A percentile compares a stretch with the other conserved stretches of the same genome.
phyloP scores from a whole-genome alignment of 495 filamentous ascomycete species.

The Evansstolkia leycettana region DNA sequence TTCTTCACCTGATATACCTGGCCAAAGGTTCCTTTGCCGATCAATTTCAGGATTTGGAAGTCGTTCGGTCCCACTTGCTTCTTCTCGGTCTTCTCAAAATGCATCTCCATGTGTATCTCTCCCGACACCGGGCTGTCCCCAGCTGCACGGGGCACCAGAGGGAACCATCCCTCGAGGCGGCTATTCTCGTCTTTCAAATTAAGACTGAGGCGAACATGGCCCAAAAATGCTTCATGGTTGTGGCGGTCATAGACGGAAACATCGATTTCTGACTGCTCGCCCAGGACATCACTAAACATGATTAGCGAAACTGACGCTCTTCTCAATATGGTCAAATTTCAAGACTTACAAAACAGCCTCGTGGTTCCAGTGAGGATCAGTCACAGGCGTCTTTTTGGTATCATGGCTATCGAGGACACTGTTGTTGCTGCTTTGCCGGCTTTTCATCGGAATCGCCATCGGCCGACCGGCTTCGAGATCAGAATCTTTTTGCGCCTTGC shows the following conservation, averaged over 20 bases:
- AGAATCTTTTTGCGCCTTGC: conserved; percentile 40
- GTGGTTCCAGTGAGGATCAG: conserved; percentile 89
- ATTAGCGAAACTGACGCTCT: conserved; percentile 1
- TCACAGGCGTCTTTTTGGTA: conserved; percentile 57
- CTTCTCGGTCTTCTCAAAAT: conserved; percentile 80
- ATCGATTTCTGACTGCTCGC: conserved; percentile 81
- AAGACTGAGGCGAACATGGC: conserved; percentile 71
- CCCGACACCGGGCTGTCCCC: conserved; percentile 65
- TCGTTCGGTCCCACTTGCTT: conserved; percentile 94
- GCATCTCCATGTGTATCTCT: conserved; percentile 80
- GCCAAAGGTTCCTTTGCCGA: conserved; percentile 98
- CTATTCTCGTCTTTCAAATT: conserved; percentile 54
- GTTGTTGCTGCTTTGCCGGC: conserved; percentile 87
- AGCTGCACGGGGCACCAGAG: conserved; percentile 53
- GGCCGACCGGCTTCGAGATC: conserved; percentile 66
- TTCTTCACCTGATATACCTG: conserved; percentile 99
- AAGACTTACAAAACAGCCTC: conserved; percentile 81
- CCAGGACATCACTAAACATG: conserved; percentile 74
- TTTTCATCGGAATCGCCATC: conserved; percentile 94
- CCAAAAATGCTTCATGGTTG: conserved; percentile 79
- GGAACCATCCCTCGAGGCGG: conserved; percentile 73
- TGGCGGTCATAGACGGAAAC: conserved; percentile 87
- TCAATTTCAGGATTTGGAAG: conserved; percentile 89
- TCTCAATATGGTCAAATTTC: conserved; percentile 1
- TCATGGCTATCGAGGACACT: conserved; percentile 60